Percentiles rank a stretch among this genome's conserved stretches.
Conservation (phyloP, 1,284 basidiomycete species). For the Abortiporus biennis region DNA sequence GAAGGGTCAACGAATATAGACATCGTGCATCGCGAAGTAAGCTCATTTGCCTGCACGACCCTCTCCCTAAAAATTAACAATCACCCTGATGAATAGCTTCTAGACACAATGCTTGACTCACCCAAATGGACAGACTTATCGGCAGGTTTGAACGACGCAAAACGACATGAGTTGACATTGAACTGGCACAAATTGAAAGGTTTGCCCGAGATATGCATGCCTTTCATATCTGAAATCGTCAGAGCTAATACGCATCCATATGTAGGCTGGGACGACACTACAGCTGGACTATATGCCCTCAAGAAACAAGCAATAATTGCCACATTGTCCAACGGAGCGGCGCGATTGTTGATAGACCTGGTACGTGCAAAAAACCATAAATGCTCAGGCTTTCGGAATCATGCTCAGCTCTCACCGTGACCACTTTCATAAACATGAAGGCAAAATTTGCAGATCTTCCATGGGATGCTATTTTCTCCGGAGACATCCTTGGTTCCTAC, state of each 20-base stretch:
- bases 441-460: slow-evolving; percentile 53
- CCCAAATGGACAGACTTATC: slow-evolving; percentile 42
- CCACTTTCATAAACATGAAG: slow-evolving; percentile 22
- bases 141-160: slow-evolving; percentile 33
- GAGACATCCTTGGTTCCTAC: slow-evolving; percentile 51
- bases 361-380: slow-evolving; percentile 22
- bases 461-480: slow-evolving; percentile 58
- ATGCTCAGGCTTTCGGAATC: background rate
- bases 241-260: background rate
- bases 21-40: slow-evolving; percentile 48
- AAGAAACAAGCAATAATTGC: slow-evolving; percentile 46
- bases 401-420: background rate
- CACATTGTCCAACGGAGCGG: slow-evolving; percentile 58
- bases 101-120: slow-evolving; percentile 45
- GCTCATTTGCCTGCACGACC: slow-evolving; percentile 5
- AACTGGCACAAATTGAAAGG: slow-evolving; percentile 55
- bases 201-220: slow-evolving; percentile 14
- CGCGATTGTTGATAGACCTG: slow-evolving; percentile 55
- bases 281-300: slow-evolving; percentile 40
- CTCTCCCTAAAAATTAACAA: no score
- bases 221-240: background rate
- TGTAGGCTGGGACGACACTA: slow-evolving; percentile 52
- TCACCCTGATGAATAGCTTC: no score
- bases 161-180: slow-evolving; percentile 37
- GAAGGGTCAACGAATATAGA: slow-evolving; percentile 48